These are phyloP conservation scores for Thuidium tamariscinum DNA, from an alignment of 225 moss, liverwort and hornwort species.

Conservation along the genomic window DNA sequence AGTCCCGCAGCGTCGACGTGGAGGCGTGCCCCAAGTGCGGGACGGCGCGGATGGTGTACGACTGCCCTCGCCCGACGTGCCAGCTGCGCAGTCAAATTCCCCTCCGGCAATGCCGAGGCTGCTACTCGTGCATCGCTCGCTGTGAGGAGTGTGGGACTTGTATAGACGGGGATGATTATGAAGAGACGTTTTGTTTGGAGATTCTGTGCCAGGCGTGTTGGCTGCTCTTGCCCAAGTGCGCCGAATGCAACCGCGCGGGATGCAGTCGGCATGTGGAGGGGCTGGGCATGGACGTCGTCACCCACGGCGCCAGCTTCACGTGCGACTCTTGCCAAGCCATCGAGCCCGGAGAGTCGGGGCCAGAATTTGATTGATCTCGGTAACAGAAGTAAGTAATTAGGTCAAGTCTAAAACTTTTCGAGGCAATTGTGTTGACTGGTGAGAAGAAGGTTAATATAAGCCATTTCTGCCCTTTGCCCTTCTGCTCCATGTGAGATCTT, in stretches of 20 bases:
- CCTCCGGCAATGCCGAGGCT: constrained; percentile 47
- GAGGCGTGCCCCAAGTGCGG: constrained; percentile 58
- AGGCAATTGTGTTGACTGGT: not conserved
- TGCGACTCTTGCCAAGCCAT: constrained; percentile 28
- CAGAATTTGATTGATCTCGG: not conserved
- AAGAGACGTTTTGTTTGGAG: constrained; percentile 33
- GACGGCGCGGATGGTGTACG: constrained; percentile 42
- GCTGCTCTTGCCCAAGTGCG: constrained; percentile 51
- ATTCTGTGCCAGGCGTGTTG: constrained; percentile 45
- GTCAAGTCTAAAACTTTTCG: not conserved
- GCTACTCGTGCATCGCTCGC: constrained; percentile 51
- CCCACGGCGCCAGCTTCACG: constrained; percentile 4
- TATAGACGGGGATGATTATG: constrained; percentile 16
- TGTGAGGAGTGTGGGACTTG: constrained; percentile 74
- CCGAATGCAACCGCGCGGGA: constrained; percentile 47
- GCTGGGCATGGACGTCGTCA: not conserved
- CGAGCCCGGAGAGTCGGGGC: not conserved
- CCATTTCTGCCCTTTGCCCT: too few species aligned
- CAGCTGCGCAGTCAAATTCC: not conserved
- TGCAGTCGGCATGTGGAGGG: constrained; percentile 32
- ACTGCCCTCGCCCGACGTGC: constrained; percentile 42
- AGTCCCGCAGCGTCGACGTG: constrained; percentile 38
- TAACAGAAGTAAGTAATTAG: not conserved
- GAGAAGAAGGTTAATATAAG: not conserved
- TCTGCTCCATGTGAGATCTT: not conserved